Conservation (phyloP, 768 basidiomycete genomes). For the Asterophora lycoperdoides region DNA sequence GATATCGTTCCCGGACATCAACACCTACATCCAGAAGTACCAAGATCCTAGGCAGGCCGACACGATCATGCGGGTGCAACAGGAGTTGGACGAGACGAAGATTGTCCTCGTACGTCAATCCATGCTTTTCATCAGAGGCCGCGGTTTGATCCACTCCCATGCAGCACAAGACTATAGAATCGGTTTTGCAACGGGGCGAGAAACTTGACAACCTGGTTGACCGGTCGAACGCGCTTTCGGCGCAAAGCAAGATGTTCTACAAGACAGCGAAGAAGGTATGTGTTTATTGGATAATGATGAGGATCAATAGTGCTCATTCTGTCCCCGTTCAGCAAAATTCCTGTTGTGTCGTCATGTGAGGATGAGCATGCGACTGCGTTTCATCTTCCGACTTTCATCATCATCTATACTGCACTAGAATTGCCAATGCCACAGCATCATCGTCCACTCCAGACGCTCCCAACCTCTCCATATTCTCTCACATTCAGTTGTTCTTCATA, state of each 20-base stretch:
- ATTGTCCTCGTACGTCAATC: constrained; percentile 76
- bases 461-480: neutral
- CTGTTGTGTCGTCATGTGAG: constrained; percentile 84
- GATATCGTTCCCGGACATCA: constrained; percentile 74
- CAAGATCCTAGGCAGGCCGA: constrained; percentile 98
- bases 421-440: neutral
- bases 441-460: neutral
- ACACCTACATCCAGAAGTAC: constrained; percentile 81
- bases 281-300: constrained; percentile 15
- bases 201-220: constrained; percentile 95
- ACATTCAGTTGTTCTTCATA: constrained; percentile 7
- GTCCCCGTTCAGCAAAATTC: constrained; percentile 76
- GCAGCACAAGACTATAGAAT: constrained; percentile 99
- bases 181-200: constrained; percentile 93
- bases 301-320: neutral
- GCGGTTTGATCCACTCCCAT: constrained; percentile 3
- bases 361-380: constrained; percentile 5
- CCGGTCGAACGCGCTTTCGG: constrained; percentile 81
- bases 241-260: constrained; percentile 97
- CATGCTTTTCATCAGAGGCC: neutral
- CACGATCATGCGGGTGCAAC: constrained; percentile 96
- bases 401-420: constrained; percentile 4
- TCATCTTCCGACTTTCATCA: constrained; percentile 13
- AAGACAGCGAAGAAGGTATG: constrained; percentile 99
- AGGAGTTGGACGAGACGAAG: constrained; percentile 98